These are phyloP conservation scores for Nyssa sinensis DNA, from an alignment of 148 eudicot species.

Conservation along the genomic window DNA sequence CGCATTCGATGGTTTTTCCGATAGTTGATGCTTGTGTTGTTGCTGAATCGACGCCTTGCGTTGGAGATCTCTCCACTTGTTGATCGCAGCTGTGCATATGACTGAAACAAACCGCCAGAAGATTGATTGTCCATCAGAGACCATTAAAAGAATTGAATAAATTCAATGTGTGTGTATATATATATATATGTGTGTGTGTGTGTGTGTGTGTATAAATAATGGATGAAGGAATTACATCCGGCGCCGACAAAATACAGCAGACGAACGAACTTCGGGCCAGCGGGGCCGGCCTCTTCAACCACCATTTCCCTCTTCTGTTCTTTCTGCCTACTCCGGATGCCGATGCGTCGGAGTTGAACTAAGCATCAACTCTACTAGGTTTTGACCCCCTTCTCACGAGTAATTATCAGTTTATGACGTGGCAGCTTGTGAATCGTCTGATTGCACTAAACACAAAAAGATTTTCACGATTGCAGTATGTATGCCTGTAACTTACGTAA, in stretches of 20 bases:
- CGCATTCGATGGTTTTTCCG: slow-evolving; percentile 12
- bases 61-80: slow-evolving; percentile 36
- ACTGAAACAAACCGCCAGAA: slow-evolving; percentile 18
- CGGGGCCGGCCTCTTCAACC: slow-evolving; percentile 42
- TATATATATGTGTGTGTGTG: not conserved
- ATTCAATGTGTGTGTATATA: not conserved
- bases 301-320: slow-evolving; percentile 6
- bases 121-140: not conserved
- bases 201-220: not conserved
- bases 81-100: slow-evolving; percentile 28
- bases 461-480: no score
- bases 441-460: no score
- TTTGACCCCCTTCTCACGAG: no score
- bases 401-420: no score
- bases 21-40: slow-evolving; percentile 12
- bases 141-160: no score
- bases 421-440: no score
- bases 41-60: slow-evolving; percentile 17
- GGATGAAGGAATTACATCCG: slow-evolving; percentile 35
- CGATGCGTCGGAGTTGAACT: no score
- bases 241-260: slow-evolving; percentile 53
- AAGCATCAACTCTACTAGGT: no score
- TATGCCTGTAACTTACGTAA: no score
- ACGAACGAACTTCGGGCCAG: slow-evolving; percentile 40
- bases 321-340: not conserved